Percentiles rank a stretch among this genome's conserved stretches.
phyloP scores from a whole-genome alignment of 345 rosid species.

The Dipteronia dyeriana region DNA sequence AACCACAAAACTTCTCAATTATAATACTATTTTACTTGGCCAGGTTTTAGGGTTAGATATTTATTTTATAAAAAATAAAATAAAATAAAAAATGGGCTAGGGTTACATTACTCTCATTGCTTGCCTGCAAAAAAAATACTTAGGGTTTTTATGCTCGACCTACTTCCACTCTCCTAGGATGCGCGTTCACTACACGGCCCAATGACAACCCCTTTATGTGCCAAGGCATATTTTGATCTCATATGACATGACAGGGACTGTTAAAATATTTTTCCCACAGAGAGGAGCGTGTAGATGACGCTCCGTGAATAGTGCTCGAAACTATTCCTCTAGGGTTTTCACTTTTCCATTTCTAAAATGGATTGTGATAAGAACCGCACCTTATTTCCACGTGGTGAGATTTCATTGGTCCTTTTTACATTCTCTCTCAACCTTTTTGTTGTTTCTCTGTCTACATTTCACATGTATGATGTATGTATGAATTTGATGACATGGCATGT shows the following conservation, averaged over 20 bases:
- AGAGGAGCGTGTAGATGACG: conserved; percentile 46
- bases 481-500: conserved; percentile 48
- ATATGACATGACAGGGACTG: conserved; percentile 18
- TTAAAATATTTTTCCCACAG: background rate
- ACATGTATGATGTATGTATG: background rate
- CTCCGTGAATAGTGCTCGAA: conserved; percentile 25
- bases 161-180: background rate
- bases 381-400: conserved; percentile 36
- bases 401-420: conserved; percentile 18
- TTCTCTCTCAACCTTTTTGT: no score
- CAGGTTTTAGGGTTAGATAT: conserved; percentile 16
- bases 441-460: conserved; percentile 25
- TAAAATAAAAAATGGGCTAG: conserved; percentile 15
- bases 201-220: conserved; percentile 31
- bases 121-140: conserved; percentile 7
- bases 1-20: background rate
- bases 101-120: conserved; percentile 26
- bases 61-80: background rate
- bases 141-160: conserved; percentile 41
- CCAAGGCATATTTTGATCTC: conserved; percentile 30
- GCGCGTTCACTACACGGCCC: conserved; percentile 20
- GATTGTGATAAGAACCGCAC: conserved; percentile 74
- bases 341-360: conserved; percentile 28
- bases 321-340: conserved; percentile 56
- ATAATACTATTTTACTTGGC: conserved; percentile 14